phyloP scores from a whole-genome alignment of 176 grass and related monocot genomes.

The Cenchrus fungigraminus region DNA sequence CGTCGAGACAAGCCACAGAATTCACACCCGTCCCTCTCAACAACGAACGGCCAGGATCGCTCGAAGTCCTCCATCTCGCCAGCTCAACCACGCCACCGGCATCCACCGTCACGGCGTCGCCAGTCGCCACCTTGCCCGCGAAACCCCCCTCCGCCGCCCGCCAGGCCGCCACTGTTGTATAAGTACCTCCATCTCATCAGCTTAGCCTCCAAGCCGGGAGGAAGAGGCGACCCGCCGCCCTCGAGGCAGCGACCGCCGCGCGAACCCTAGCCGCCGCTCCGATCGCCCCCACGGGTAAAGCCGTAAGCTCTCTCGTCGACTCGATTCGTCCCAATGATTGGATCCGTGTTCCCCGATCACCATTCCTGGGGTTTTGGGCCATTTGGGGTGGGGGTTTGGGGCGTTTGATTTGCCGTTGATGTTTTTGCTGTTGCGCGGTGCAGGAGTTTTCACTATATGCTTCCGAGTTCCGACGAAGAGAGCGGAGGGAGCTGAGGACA shows the following conservation, averaged over 20 bases:
- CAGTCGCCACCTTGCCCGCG: not conserved
- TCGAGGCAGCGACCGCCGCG: not conserved
- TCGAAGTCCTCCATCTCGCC: not conserved
- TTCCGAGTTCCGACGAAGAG: conserved; percentile 24
- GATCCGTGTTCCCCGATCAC: conserved; percentile 21
- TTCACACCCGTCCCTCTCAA: not conserved
- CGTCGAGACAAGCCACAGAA: not conserved
- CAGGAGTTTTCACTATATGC: conserved; percentile 29
- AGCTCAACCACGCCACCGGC: conserved; percentile 12
- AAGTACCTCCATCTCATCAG: conserved; percentile 27
- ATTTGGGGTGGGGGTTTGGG: not conserved
- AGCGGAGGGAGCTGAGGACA: conserved; percentile 11
- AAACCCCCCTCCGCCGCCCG: conserved; percentile 27
- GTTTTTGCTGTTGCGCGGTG: conserved; percentile 16
- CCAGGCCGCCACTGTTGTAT: conserved; percentile 21
- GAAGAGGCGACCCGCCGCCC: conserved; percentile 15
- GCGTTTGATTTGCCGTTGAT: conserved; percentile 26
- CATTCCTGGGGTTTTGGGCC: conserved; percentile 36
- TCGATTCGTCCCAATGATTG: not conserved
- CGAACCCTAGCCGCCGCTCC: conserved; percentile 38
- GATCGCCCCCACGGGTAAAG: conserved; percentile 23
- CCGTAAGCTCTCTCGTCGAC: not conserved
- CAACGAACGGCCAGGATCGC: conserved; percentile 12
- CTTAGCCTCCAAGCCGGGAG: conserved; percentile 29
- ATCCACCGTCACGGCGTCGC: not conserved